Evolutionary conservation across 2,329 filamentous ascomycete species (phyloP).

Genomic region (Penicillium sp.): DNA sequence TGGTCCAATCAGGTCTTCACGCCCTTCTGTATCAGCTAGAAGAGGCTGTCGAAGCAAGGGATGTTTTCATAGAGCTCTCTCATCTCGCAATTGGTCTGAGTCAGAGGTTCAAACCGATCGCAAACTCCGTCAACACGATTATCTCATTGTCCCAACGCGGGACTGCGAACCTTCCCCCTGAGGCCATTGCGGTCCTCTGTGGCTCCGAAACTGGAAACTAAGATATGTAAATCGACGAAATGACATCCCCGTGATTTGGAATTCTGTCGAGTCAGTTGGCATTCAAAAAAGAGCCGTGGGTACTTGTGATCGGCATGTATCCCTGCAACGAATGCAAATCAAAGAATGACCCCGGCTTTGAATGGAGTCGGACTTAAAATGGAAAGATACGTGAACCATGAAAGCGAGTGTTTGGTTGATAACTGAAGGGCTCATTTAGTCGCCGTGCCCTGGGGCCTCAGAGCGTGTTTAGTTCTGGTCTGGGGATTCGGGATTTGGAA

Average conservation of each 20-base stretch:
- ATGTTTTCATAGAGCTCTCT: conserved; percentile 31
- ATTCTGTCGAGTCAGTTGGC: not conserved
- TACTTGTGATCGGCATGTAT: not conserved
- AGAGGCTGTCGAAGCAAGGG: conserved; percentile 18
- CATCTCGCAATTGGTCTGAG: conserved; percentile 27
- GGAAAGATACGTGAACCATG: not conserved
- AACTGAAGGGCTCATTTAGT: not conserved
- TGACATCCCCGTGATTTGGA: not conserved
- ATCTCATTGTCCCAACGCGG: conserved; percentile 14
- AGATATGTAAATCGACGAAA: too few species aligned
- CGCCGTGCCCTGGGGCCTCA: not conserved
- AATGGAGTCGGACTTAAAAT: not conserved
- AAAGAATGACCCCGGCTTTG: not conserved
- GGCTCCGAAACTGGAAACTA: conserved; percentile 5
- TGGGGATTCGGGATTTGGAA: not conserved
- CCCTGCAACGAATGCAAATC: not conserved
- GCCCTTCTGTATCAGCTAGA: conserved; percentile 22
- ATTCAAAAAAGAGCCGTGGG: not conserved
- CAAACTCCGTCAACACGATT: conserved; percentile 24
- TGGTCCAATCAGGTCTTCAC: conserved; percentile 23
- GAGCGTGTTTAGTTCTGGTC: not conserved
- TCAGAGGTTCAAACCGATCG: conserved; percentile 23
- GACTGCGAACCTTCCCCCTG: conserved; percentile 20
- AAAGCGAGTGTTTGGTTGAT: not conserved
- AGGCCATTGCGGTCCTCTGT: conserved; percentile 24